Percentiles rank a stretch among this genome's conserved stretches.
phyloP scores from a whole-genome alignment of 352 stramenopile genomes.

The Phytophthora aleatoria region DNA sequence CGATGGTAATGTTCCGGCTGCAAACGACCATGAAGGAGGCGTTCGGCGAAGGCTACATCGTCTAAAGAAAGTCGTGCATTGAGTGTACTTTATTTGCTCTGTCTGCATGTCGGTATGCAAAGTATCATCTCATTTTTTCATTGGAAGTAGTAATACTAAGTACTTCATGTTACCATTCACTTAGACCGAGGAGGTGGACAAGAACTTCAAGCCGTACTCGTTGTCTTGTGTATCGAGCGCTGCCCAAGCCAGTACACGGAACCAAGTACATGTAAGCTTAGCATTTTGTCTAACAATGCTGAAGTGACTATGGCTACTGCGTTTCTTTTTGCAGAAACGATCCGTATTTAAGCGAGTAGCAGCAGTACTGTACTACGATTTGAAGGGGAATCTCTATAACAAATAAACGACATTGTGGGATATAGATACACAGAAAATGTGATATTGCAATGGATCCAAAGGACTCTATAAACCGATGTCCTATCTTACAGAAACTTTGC shows the following conservation, averaged over 20 bases:
- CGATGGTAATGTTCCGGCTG: constrained; percentile 22
- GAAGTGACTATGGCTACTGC: not conserved
- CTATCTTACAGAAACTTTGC: not conserved
- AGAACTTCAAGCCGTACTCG: no score
- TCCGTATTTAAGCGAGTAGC: not conserved
- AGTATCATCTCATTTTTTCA: no score
- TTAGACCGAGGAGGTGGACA: no score
- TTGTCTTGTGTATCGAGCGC: no score
- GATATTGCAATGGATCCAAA: no score
- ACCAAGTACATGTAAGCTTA: no score
- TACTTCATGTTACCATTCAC: no score
- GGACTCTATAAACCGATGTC: constrained; percentile 5
- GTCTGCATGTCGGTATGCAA: no score
- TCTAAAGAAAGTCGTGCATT: not conserved
- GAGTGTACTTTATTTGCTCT: no score
- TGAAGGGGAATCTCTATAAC: not conserved
- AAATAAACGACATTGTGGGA: not conserved
- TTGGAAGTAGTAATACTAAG: no score
- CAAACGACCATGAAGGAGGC: constrained; percentile 18
- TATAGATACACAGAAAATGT: not conserved
- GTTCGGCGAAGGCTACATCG: not conserved
- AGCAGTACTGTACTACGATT: constrained; percentile 10
- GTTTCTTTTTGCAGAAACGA: not conserved
- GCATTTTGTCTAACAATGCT: no score
- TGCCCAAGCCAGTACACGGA: no score